Evolutionary conservation across 169 alveolate genomes (phyloP).

Genomic region (Cryptosporidium canis): DNA sequence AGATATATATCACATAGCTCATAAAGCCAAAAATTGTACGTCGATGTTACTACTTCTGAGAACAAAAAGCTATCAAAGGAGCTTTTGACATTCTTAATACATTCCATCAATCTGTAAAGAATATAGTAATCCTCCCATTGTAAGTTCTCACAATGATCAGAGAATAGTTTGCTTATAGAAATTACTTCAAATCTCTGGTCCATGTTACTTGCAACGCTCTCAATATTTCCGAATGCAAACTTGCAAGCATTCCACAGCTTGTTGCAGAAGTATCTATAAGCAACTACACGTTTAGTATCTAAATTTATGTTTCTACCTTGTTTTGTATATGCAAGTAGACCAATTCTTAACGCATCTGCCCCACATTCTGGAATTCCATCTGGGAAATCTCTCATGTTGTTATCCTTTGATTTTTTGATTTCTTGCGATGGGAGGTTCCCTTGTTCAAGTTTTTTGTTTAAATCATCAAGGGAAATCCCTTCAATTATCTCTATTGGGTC

Average conservation of each 20-base stretch:
- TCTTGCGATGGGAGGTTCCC: conserved; percentile 88
- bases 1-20: conserved; percentile 97
- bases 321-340: conserved; percentile 92
- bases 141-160: conserved; percentile 69
- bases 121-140: conserved; percentile 96
- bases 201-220: not conserved
- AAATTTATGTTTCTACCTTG: conserved; percentile 95
- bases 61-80: conserved; percentile 90
- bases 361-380: conserved; percentile 99
- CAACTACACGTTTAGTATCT: conserved; percentile 95
- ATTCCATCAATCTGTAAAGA: conserved; percentile 86
- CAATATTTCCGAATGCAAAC: conserved; percentile 86
- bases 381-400: conserved; percentile 95
- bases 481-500: conserved; percentile 98
- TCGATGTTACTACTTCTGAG: conserved; percentile 92
- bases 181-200: not conserved
- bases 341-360: conserved; percentile 98
- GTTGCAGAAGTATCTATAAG: conserved; percentile 97
- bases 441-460: conserved; percentile 87
- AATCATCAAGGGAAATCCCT: conserved; percentile 91
- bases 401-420: conserved; percentile 89
- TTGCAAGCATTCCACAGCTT: conserved; percentile 97
- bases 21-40: conserved; percentile 95
- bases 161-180: conserved; percentile 40
- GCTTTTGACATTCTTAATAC: conserved; percentile 80